phyloP scores from a whole-genome alignment of 2,329 filamentous ascomycete species.

The Rhynchosporium graminicola region DNA sequence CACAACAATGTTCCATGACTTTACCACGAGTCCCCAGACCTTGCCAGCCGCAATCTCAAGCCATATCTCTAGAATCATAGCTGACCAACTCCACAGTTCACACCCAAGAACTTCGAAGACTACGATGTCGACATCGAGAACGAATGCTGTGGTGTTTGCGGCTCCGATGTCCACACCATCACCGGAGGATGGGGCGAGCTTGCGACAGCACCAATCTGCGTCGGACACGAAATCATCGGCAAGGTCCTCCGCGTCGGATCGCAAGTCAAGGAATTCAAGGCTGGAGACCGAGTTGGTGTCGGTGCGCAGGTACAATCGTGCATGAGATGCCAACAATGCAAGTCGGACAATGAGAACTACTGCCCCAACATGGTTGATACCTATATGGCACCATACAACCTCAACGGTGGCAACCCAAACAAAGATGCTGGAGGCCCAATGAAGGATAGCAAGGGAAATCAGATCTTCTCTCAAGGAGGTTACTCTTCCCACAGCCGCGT shows the following conservation, averaged over 20 bases:
- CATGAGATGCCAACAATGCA: constrained; percentile 55
- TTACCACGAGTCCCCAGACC: too few relatives aligned
- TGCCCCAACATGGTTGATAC: constrained; percentile 48
- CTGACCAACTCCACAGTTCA: constrained; percentile 39
- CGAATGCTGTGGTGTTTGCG: constrained; percentile 75
- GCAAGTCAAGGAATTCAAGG: constrained; percentile 59
- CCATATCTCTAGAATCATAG: background rate
- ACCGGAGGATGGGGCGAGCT: constrained; percentile 50
- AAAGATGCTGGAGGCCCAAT: constrained; percentile 23
- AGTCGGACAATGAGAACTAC: constrained; percentile 57
- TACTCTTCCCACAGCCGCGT: constrained; percentile 48
- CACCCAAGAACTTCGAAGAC: constrained; percentile 81
- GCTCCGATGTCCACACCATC: constrained; percentile 71
- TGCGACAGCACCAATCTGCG: constrained; percentile 32
- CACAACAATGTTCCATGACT: too few relatives aligned
- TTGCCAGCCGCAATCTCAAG: too few relatives aligned
- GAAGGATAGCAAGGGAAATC: constrained; percentile 31
- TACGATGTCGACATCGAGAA: constrained; percentile 87
- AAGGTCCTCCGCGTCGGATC: constrained; percentile 66
- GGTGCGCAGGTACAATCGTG: constrained; percentile 57
- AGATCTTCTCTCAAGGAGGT: constrained; percentile 34
- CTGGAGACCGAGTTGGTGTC: constrained; percentile 55
- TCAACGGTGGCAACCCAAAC: constrained; percentile 24
- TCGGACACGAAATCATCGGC: constrained; percentile 66
- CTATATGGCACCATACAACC: constrained; percentile 34